Base-by-base conservation (phyloP, 75 land plant genomes). In the Picea sitchensis region DNA sequence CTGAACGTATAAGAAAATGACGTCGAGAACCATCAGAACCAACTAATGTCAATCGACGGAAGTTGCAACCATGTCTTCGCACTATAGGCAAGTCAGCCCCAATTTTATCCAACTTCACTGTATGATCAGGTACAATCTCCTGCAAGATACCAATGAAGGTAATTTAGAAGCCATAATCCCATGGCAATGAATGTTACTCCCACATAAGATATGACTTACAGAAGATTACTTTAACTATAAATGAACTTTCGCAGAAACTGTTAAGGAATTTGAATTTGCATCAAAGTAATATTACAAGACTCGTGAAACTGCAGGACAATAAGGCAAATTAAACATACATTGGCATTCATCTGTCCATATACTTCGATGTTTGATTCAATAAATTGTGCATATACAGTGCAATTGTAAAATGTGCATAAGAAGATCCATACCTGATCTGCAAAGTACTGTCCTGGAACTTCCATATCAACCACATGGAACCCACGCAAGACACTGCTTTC, bases 111-210 rank as follows among this genome's bases (percentile, higher is more conserved):
- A 98, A 82, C 87, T 98, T 98, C 61, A 98, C 89, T 68, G 98
- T 95, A 83, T 98, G 99, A 67, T 98, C 99, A 78, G 98, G 99
- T 62, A 98, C 95, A 75, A 95, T 86, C 85, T 98, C 99, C 99
- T 98, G 92, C 76, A 61, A 75, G 12, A 61, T 61, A 61, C 31
- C 0, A 21, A 23, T 51, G 31, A 21, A 61, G 23, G 20, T 20
- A n/a, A 61, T n/a, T 20, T 20, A 61, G 62, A 6, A 61, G 7
- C 62, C 20, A 18, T 20, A 20, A 20, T 20, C 62, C 62, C 62
- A 61, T 17, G 23, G 21, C 21, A 3, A n/a, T 20, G 7, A n/a
- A 61, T 15, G 62, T 0, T 61, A 61, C 13, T 6, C 9, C 21
- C 8, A 20, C 20, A 17, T 3, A 61, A 20, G 26, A n/a, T 5